Evolutionary conservation across 768 basidiomycete species (phyloP).

Genomic region (Tulasnella sp.): DNA sequence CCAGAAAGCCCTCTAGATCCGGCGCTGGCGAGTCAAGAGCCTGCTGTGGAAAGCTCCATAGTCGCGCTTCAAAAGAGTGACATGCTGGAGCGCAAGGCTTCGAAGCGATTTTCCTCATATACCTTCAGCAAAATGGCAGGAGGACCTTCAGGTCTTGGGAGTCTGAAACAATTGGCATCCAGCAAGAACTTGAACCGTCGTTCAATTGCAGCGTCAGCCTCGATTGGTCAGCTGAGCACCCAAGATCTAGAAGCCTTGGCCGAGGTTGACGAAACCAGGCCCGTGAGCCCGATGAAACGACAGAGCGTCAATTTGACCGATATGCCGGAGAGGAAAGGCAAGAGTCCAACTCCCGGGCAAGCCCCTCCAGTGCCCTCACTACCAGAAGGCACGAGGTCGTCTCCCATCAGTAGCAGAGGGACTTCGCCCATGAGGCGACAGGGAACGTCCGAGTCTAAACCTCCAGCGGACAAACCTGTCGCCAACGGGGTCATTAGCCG

Average conservation of each 20-base stretch:
- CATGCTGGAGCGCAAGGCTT: conserved; percentile 82
- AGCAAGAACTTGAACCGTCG: conserved; percentile 53
- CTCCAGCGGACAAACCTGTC: not conserved
- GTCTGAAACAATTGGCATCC: conserved; percentile 36
- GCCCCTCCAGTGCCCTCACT: not conserved
- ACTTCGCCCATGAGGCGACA: conserved; percentile 5
- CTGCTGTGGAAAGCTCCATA: conserved; percentile 73
- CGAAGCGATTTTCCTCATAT: conserved; percentile 93
- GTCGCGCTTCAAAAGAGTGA: conserved; percentile 86
- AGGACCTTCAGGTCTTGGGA: conserved; percentile 42
- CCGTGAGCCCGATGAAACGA: conserved; percentile 33
- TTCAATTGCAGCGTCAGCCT: conserved; percentile 39
- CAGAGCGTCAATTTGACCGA: conserved; percentile 38
- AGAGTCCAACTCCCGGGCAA: not conserved
- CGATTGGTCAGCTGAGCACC: conserved; percentile 58
- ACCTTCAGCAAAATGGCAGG: conserved; percentile 90
- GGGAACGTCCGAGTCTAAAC: not conserved
- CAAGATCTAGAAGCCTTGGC: conserved; percentile 71
- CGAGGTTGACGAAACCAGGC: conserved; percentile 59
- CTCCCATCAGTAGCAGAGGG: conserved; percentile 2
- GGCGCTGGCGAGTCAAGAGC: conserved; percentile 34
- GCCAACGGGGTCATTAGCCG: not conserved
- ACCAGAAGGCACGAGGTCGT: not conserved
- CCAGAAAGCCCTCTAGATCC: conserved; percentile 40
- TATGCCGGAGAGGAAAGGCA: not conserved